Evolutionary conservation across 164 flowering plant species (phyloP).

Genomic region (Kingdonia uniflora): DNA sequence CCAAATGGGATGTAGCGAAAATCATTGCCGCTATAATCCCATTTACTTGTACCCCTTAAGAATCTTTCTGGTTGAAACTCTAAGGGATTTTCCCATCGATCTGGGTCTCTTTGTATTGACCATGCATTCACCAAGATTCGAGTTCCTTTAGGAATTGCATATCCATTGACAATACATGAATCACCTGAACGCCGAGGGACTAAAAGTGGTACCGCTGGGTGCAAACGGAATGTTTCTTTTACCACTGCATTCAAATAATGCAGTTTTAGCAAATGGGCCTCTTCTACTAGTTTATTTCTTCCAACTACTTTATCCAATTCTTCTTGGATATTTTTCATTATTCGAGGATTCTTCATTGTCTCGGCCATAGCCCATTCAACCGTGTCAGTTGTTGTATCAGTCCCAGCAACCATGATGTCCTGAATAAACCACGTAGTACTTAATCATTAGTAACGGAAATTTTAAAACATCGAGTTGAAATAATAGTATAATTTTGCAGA

Average conservation of each 20-base stretch:
- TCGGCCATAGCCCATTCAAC: constrained; percentile 28
- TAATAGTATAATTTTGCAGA: background rate
- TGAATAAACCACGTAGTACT: background rate
- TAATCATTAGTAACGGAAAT: background rate
- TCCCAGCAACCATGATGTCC: constrained; percentile 22
- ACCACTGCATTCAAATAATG: constrained; percentile 10
- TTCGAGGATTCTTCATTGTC: constrained; percentile 13
- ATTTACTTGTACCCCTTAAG: background rate
- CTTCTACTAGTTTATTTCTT: constrained; percentile 6
- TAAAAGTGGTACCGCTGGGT: constrained; percentile 11
- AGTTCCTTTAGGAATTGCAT: constrained; percentile 11
- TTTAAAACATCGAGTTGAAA: background rate
- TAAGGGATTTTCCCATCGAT: constrained; percentile 13
- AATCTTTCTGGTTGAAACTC: constrained; percentile 17
- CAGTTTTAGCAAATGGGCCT: constrained; percentile 9
- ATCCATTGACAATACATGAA: constrained; percentile 11
- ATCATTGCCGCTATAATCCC: constrained; percentile 12
- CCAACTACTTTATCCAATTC: constrained; percentile 21
- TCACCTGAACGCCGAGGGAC: constrained; percentile 8
- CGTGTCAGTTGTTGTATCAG: constrained; percentile 19
- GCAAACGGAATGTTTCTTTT: constrained; percentile 13
- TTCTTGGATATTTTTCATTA: constrained; percentile 16
- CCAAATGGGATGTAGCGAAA: constrained; percentile 17
- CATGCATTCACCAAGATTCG: constrained; percentile 14
- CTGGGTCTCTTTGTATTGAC: constrained; percentile 18